These are phyloP conservation scores for Fusarium musae DNA, from an alignment of 2,329 filamentous ascomycete species.

Conservation along the genomic window DNA sequence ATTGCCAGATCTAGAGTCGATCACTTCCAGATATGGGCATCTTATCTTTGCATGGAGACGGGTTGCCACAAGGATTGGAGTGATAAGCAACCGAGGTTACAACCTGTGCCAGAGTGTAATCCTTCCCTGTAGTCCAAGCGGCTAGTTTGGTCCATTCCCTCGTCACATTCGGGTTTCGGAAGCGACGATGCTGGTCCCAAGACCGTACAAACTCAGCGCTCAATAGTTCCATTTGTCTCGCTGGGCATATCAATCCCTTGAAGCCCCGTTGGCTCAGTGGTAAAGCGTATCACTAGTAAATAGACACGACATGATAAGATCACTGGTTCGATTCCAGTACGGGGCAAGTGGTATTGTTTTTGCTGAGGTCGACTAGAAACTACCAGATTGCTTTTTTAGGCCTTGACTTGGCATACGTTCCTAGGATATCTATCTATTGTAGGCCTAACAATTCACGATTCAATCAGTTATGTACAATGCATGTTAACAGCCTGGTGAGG, in stretches of 20 bases:
- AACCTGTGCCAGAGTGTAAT: background rate
- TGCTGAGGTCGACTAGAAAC: background rate
- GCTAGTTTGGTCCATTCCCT: background rate
- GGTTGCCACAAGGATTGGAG: background rate
- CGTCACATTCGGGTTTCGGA: background rate
- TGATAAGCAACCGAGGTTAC: background rate
- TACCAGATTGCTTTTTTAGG: background rate
- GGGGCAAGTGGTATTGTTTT: background rate
- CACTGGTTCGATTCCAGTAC: background rate
- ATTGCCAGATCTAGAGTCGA: background rate
- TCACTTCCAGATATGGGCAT: background rate
- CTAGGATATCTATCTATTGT: fast-evolving
- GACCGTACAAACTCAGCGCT: background rate
- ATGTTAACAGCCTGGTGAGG: no score
- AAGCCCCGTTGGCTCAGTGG: background rate
- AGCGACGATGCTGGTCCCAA: background rate
- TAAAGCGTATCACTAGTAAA: background rate
- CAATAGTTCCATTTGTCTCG: fast-evolving
- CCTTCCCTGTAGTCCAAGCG: background rate
- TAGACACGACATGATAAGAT: background rate
- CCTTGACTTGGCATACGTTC: fast-evolving
- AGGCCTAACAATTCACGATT: no score
- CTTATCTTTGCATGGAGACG: background rate
- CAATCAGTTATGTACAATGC: no score
- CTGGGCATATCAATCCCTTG: no score